Evolutionary conservation across 2,329 filamentous ascomycete species (phyloP), one percentile per base, ranked within the genome.

Genomic region (Zymoseptoria passerinii): DNA sequence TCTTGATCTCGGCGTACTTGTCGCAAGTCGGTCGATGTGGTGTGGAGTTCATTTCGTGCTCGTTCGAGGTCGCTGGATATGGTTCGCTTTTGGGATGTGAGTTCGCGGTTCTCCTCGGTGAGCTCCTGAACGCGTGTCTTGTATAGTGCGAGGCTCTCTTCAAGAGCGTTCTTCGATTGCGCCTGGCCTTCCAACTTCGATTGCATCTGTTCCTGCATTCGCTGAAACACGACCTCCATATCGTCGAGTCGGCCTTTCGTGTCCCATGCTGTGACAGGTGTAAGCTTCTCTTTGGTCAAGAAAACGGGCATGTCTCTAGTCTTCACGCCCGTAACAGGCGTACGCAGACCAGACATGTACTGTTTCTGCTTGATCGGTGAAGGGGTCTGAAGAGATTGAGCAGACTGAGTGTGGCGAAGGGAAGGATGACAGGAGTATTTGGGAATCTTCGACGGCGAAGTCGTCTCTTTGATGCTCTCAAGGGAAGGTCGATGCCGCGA

Each of bases 221-320:
- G 78, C 52, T 82, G 80, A 70, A 90, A 90, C 67, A 92, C 81
- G 18, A 80, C 78, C 67, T 95, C 89, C 75, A 96, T 86, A 60
- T 85, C 82, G 62, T 86, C 85, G 65, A 96, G 81, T 63, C 87
- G 84, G 61, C 83, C 83, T 66, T 91, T 86, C 65, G 91, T 84
- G 71, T 96, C 90, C 81, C 87, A 92, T 68, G 82, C 88, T 67
- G 64, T 77, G 71, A 72, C 70, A 75, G 77, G 80, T 64, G 82
- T 76, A 66, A 72, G 70, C 68, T 64, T 67, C 50, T 71, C 70
- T 70, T 72, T 72, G 58, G 80, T 89, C 87, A 85, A 91, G 90
- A 79, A 86, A 77, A 77, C 85, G 88, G 65, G 81, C 86, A 68
- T 92, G 28, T 61, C 61, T 60, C 80, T 63, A 58, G 55, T 60